Percentiles rank a stretch among this genome's conserved stretches.
Evolutionary conservation across 2,329 filamentous ascomycete species (phyloP).

Genomic region (Aspergillus amoenus): DNA sequence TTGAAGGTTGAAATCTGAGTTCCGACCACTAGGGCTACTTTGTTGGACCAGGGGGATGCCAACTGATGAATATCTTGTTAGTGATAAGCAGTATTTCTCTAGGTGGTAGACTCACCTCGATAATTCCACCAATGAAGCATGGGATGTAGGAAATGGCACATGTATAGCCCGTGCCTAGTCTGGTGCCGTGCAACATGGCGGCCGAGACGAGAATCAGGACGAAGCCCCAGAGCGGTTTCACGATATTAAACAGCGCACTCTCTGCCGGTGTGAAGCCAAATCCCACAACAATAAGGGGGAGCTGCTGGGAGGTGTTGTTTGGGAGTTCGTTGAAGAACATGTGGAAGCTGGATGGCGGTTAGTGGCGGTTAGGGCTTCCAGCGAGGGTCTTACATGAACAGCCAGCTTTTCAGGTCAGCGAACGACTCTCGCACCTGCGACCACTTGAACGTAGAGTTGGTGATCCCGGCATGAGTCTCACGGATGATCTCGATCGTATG

Average conservation of each 20-base stretch:
- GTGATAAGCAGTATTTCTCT: too few species aligned
- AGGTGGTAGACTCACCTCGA: neutral
- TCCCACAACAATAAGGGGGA: neutral
- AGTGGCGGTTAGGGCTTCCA: neutral
- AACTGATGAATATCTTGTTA: neutral
- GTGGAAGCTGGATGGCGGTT: neutral
- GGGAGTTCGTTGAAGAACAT: neutral
- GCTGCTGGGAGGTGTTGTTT: neutral
- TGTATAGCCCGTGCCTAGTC: neutral
- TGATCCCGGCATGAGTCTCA: neutral
- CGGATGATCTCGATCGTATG: neutral
- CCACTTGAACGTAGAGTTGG: neutral
- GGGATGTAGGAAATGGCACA: neutral
- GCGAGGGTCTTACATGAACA: neutral
- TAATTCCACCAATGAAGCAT: neutral
- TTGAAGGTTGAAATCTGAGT: neutral
- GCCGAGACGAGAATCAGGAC: neutral
- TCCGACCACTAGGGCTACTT: neutral
- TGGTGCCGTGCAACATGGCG: neutral
- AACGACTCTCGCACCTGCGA: neutral
- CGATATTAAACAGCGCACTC: neutral
- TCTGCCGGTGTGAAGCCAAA: neutral
- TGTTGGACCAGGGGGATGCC: neutral
- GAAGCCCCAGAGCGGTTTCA: neutral
- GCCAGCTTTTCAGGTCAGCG: neutral